Percentiles rank a stretch among this genome's conserved stretches.
phyloP scores from a whole-genome alignment of 2,329 filamentous ascomycete genomes.

The Aspergillus awamori region DNA sequence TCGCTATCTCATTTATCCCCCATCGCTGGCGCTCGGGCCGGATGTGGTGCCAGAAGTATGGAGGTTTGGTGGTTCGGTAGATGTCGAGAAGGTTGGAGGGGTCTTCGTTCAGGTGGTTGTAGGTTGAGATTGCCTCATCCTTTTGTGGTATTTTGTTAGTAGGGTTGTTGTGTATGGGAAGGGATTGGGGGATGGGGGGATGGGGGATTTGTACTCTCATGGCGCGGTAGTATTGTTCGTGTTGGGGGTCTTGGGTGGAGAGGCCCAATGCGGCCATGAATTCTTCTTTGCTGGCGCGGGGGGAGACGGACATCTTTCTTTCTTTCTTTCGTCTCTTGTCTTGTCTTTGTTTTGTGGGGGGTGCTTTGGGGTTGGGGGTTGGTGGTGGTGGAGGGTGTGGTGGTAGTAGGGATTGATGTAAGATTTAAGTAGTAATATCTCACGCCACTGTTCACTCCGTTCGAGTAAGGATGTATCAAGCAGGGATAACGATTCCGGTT shows the following conservation, averaged over 20 bases:
- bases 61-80: slow-evolving; percentile 41
- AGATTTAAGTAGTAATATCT: too few species aligned
- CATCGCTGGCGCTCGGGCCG: slow-evolving; percentile 46
- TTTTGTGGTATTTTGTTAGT: slow-evolving; percentile 17
- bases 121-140: slow-evolving; percentile 50
- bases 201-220: slow-evolving; percentile 46
- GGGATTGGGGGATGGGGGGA: not conserved
- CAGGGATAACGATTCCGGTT: too few species aligned
- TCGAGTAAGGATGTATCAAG: too few species aligned
- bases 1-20: slow-evolving; percentile 48
- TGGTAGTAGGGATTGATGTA: too few species aligned
- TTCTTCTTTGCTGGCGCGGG: slow-evolving; percentile 50
- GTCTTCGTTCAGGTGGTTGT: slow-evolving; percentile 46
- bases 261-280: slow-evolving; percentile 50
- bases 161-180: not conserved
- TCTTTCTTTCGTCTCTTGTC: not conserved
- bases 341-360: not conserved
- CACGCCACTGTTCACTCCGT: too few species aligned
- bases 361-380: not conserved
- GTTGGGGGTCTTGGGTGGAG: slow-evolving; percentile 44
- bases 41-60: slow-evolving; percentile 53
- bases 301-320: slow-evolving; percentile 36
- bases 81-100: slow-evolving; percentile 45
- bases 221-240: slow-evolving; percentile 49
- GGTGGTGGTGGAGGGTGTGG: not conserved